Evolutionary conservation across 495 filamentous ascomycete species (phyloP).

Genomic region (Copromyces sp.): DNA sequence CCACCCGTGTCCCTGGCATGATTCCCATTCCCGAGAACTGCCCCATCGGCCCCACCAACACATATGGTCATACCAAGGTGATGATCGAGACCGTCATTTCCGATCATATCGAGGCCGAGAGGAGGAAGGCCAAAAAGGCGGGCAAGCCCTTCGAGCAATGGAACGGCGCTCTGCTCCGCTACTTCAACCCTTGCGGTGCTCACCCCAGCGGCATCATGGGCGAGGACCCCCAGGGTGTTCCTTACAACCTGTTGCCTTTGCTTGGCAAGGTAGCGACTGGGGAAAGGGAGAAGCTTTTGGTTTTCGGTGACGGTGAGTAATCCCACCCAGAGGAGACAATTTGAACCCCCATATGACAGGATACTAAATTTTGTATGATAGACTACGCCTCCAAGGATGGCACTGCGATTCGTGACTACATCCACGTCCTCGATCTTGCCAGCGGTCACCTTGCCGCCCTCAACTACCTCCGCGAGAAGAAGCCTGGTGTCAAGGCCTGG

Average conservation of each 20-base stretch:
- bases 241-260: slow-evolving; percentile 90
- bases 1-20: slow-evolving; percentile 93
- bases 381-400: slow-evolving; percentile 86
- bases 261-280: slow-evolving; percentile 93
- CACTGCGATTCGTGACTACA: slow-evolving; percentile 61
- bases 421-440: slow-evolving; percentile 84
- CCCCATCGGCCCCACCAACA: slow-evolving; percentile 92
- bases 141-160: slow-evolving; percentile 69
- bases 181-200: slow-evolving; percentile 95
- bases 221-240: slow-evolving; percentile 91
- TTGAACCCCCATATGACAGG: neutral
- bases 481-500: slow-evolving; percentile 92
- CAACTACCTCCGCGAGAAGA: slow-evolving; percentile 78
- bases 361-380: slow-evolving; percentile 22
- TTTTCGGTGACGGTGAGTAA: slow-evolving; percentile 81
- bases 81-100: slow-evolving; percentile 84
- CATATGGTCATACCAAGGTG: slow-evolving; percentile 92
- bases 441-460: slow-evolving; percentile 84
- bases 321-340: neutral
- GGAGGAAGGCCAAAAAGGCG: slow-evolving; percentile 70
- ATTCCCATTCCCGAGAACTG: slow-evolving; percentile 97
- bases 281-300: slow-evolving; percentile 84
- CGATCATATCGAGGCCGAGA: slow-evolving; percentile 80
- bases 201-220: slow-evolving; percentile 98
- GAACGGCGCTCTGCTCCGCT: slow-evolving; percentile 89